Conservation (phyloP, 768 basidiomycete species). For the Galerina marginata region DNA sequence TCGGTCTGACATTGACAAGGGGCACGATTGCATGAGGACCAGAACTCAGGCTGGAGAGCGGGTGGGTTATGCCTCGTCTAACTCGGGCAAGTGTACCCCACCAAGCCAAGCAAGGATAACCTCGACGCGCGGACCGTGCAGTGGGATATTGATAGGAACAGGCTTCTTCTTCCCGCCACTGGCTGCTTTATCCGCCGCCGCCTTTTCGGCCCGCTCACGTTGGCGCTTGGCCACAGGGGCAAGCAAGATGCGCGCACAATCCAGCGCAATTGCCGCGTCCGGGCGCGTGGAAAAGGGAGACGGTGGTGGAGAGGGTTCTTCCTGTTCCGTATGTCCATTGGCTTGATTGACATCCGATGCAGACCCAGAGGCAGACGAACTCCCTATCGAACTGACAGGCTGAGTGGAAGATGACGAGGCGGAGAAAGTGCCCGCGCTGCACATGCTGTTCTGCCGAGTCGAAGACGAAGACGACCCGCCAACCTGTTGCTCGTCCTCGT, state of each 20-base stretch:
- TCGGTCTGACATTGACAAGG: not conserved
- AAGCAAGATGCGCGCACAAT: conserved; percentile 74
- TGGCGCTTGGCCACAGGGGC: conserved; percentile 72
- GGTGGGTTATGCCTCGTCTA: conserved; percentile 46
- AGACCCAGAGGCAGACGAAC: not conserved
- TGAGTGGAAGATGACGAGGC: conserved; percentile 11
- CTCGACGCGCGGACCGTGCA: conserved; percentile 88
- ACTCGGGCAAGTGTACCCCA: conserved; percentile 77
- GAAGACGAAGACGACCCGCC: conserved; percentile 23
- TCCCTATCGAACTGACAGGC: conserved; percentile 6
- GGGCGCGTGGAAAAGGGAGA: conserved; percentile 23
- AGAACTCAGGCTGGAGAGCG: not conserved
- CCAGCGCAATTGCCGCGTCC: conserved; percentile 61
- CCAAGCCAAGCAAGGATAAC: conserved; percentile 85
- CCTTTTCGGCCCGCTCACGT: conserved; percentile 59
- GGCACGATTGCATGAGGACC: not conserved
- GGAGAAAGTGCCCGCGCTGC: conserved; percentile 6
- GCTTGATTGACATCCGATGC: not conserved
- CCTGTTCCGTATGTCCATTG: not conserved
- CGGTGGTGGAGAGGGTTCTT: conserved; percentile 13
- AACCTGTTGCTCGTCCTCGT: conserved; percentile 13
- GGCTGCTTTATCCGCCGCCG: conserved; percentile 52
- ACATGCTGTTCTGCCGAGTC: conserved; percentile 2
- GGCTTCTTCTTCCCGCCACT: conserved; percentile 58
- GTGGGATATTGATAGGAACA: conserved; percentile 75